phyloP scores from a whole-genome alignment of 2,329 filamentous ascomycete species.

The Aspergillus jensenii region DNA sequence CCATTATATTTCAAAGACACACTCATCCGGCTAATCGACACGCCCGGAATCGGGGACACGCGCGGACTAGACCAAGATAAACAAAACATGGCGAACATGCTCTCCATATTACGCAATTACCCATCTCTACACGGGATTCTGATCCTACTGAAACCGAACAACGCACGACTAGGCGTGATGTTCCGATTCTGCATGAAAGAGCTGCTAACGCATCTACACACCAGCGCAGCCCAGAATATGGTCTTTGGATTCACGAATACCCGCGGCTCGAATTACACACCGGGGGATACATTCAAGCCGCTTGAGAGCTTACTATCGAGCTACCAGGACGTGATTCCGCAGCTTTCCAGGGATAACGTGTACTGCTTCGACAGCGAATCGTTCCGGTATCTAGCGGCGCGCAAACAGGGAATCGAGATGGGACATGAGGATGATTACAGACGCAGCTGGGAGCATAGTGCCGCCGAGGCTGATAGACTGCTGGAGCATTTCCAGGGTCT shows the following conservation, averaged over 20 bases:
- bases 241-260: constrained; percentile 9
- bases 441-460: constrained; percentile 6
- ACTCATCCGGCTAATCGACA: constrained; percentile 4
- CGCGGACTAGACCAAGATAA: constrained; percentile 6
- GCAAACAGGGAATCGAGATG: constrained; percentile 6
- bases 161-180: background rate
- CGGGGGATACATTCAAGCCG: constrained; percentile 3
- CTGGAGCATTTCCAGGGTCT: constrained; percentile 4
- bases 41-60: constrained; percentile 6
- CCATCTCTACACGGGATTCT: constrained; percentile 6
- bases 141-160: constrained; percentile 7
- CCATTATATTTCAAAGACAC: constrained; percentile 7
- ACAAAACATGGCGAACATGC: constrained; percentile 9
- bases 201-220: constrained; percentile 3
- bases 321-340: constrained; percentile 1
- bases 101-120: constrained; percentile 3
- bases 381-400: constrained; percentile 7
- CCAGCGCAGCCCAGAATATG: constrained; percentile 11
- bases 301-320: background rate
- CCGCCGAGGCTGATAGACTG: background rate
- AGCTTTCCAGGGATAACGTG: background rate
- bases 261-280: constrained; percentile 4
- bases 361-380: constrained; percentile 9
- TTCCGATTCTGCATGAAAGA: constrained; percentile 9
- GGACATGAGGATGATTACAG: constrained; percentile 5